These are phyloP conservation scores for Dentipellis fragilis DNA, from an alignment of 768 basidiomycete species.

Conservation along the genomic window DNA sequence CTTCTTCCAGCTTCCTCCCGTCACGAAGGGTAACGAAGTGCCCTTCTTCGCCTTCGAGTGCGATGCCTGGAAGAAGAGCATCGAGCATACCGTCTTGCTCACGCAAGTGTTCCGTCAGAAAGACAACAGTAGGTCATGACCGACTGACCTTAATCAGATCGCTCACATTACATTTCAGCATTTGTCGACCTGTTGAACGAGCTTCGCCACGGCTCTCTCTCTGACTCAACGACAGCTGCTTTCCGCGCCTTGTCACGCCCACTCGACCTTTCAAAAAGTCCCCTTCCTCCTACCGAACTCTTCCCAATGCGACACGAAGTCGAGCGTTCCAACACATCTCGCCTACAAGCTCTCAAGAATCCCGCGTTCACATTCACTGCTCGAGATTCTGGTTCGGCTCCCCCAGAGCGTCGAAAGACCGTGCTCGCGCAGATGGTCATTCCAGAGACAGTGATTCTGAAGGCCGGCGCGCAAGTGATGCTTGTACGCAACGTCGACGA, in stretches of 20 bases:
- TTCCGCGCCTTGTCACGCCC: slow-evolving; percentile 40
- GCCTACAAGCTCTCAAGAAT: slow-evolving; percentile 39
- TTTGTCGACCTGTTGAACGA: slow-evolving; percentile 72
- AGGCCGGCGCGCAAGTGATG: slow-evolving; percentile 57
- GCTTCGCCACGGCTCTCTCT: slow-evolving; percentile 54
- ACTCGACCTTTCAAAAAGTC: slow-evolving; percentile 15
- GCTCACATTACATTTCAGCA: slow-evolving; percentile 23
- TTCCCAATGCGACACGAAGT: slow-evolving; percentile 67
- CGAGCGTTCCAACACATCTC: slow-evolving; percentile 46
- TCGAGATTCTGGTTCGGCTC: slow-evolving; percentile 38
- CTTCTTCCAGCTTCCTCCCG: slow-evolving; percentile 58
- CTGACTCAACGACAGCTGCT: slow-evolving; percentile 30
- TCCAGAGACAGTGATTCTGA: slow-evolving; percentile 42
- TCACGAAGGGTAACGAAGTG: slow-evolving; percentile 30
- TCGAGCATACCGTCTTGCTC: slow-evolving; percentile 52
- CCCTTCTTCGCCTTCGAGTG: slow-evolving; percentile 63
- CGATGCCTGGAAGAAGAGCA: slow-evolving; percentile 43
- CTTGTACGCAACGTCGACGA: slow-evolving; percentile 61
- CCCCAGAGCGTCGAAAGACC: slow-evolving; percentile 35
- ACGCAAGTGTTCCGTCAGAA: slow-evolving; percentile 71
- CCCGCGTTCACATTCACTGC: slow-evolving; percentile 35
- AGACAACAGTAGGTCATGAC: slow-evolving; percentile 38
- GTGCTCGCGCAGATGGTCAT: slow-evolving; percentile 57
- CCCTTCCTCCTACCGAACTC: slow-evolving; percentile 37
- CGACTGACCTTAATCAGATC: background rate